A percentile compares a stretch with the other conserved stretches of the same genome.
These are phyloP conservation scores for Chytriomyces sp. DNA, from an alignment of 192 early-diverging fungal species.

Conservation along the genomic window DNA sequence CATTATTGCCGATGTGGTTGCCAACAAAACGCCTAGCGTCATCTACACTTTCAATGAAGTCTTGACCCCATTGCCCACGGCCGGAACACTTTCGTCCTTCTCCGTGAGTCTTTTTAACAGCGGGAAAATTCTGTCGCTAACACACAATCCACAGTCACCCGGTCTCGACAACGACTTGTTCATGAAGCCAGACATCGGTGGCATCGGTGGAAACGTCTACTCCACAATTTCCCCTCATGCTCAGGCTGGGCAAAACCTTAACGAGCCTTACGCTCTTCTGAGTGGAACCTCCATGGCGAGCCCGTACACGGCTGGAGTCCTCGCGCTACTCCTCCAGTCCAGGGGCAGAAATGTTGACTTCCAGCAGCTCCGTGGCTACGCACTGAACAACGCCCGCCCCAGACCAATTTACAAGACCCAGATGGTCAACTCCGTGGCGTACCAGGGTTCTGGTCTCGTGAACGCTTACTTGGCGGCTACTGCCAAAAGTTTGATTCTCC, in stretches of 20 bases:
- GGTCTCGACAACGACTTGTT: conserved; percentile 73
- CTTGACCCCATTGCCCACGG: conserved; percentile 48
- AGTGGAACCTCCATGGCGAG: conserved; percentile 82
- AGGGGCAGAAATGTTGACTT: conserved; percentile 35
- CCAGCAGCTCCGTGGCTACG: conserved; percentile 32
- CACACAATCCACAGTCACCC: no score
- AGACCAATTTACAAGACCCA: conserved; percentile 37
- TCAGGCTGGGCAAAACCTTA: neutral
- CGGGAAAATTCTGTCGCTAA: no score
- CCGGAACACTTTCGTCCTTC: conserved; percentile 68
- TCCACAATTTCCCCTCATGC: conserved; percentile 35
- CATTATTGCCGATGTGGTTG: conserved; percentile 31
- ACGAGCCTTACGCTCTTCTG: conserved; percentile 24
- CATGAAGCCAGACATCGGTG: conserved; percentile 57
- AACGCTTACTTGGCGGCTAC: conserved; percentile 65
- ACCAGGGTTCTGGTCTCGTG: conserved; percentile 75
- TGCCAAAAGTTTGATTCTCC: conserved; percentile 53
- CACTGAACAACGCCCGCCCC: conserved; percentile 58
- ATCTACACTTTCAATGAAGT: conserved; percentile 51
- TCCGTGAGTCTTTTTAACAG: conserved; percentile 73
- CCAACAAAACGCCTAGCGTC: conserved; percentile 36
- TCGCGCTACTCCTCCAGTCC: conserved; percentile 66
- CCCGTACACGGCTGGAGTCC: conserved; percentile 71
- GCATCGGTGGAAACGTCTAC: conserved; percentile 42
- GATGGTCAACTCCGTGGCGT: conserved; percentile 61